Base-by-base conservation (phyloP, 805 yeast species). In the Myxozyma melibiosi region DNA sequence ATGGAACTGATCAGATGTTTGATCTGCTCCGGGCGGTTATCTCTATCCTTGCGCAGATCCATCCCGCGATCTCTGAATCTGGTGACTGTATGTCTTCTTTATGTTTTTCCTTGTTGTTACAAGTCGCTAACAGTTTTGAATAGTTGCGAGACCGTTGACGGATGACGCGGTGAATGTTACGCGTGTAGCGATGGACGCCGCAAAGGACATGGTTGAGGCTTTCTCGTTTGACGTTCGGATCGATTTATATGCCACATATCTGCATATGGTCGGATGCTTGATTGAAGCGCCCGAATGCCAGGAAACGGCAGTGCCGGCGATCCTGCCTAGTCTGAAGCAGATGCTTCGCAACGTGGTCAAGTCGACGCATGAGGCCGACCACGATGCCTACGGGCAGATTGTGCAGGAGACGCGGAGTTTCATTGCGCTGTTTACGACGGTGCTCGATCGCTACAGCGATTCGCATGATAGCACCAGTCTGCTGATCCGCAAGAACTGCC, bases 1-100 rank as follows among this genome's bases (percentile, higher is more conserved):
- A 75, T 28, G 85, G 84, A 50, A 84, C 88, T 53, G 96, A 89
- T 65, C 89, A 88, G 66, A 73, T 90, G 42, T 89, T 92, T 70
- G 97, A 92, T 68, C 74, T 91, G 25, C 72, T 90, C 48, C 77
- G 96, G 61, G 78, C 90, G 4, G 80, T 82, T 16, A 76, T 87
- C 74, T 75, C 84, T 20, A 85, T 88, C 0, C 72, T 90, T 16
- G 78, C 84, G 27, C 77, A 75, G 30, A 72, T 79, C 7, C 71
- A 86, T 41, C 91, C 95, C 7, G 80, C 83, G 51, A 73, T 85
- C 39, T 78, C 80, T 54, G 78, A 77, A 28, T 78, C 76, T n/a
- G 34, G 24, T 4, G 53, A 40, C 38, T n/a, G 52, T 51, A 38
- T 14, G 55, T 44, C 16, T 45, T 24, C 14, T 14, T 18, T 31